Conservation (phyloP, 345 rosid genomes). For the Melaleuca alternifolia region DNA sequence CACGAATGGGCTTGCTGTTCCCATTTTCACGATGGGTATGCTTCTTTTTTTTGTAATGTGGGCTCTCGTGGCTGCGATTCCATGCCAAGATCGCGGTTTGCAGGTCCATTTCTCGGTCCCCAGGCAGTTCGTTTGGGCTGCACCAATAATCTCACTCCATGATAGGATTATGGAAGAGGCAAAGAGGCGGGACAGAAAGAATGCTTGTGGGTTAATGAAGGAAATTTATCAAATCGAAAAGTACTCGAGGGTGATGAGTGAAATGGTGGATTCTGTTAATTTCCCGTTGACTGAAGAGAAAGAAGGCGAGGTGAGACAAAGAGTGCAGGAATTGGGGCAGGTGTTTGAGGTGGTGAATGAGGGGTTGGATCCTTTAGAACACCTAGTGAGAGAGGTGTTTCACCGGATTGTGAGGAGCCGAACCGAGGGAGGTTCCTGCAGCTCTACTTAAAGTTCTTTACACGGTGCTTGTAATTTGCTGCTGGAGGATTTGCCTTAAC, state of each 20-base stretch:
- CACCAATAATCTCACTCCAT: slow-evolving; percentile 43
- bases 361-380: slow-evolving; percentile 77
- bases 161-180: slow-evolving; percentile 78
- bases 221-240: slow-evolving; percentile 75
- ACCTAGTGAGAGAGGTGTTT: slow-evolving; percentile 68
- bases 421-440: slow-evolving; percentile 38
- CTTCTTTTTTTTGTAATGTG: slow-evolving; percentile 85
- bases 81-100: slow-evolving; percentile 89
- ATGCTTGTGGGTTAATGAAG: slow-evolving; percentile 63
- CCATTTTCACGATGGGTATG: slow-evolving; percentile 60
- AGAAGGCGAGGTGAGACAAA: slow-evolving; percentile 53
- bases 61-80: slow-evolving; percentile 91
- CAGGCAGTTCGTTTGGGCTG: slow-evolving; percentile 63
- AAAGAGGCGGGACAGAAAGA: slow-evolving; percentile 63
- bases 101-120: slow-evolving; percentile 75
- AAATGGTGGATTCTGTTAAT: slow-evolving; percentile 56
- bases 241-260: slow-evolving; percentile 45
- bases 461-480: not conserved
- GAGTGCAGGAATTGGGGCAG: slow-evolving; percentile 50
- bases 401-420: slow-evolving; percentile 76
- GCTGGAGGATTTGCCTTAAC: not conserved
- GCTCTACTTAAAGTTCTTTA: not conserved
- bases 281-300: slow-evolving; percentile 56
- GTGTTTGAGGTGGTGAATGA: slow-evolving; percentile 43
- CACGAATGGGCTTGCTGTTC: slow-evolving; percentile 44